phyloP scores from a whole-genome alignment of 495 filamentous ascomycete genomes.

The Halenospora varia region DNA sequence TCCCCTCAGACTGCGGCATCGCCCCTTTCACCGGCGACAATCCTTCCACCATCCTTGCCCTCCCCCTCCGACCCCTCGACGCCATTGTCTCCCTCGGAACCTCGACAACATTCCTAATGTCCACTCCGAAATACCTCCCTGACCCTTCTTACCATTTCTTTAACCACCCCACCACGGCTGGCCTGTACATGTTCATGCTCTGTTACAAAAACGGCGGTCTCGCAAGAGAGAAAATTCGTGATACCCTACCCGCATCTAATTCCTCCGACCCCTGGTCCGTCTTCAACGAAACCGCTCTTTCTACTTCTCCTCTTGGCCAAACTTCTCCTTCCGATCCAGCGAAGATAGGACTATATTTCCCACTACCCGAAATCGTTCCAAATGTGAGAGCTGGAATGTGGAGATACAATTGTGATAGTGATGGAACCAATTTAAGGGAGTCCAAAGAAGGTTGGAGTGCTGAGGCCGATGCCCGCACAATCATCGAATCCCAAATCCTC shows the following conservation, averaged over 20 bases:
- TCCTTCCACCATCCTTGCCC: constrained; percentile 86
- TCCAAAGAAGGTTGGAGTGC: constrained; percentile 46
- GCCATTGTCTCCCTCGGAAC: constrained; percentile 94
- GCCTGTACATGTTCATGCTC: constrained; percentile 97
- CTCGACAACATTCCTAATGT: constrained; percentile 96
- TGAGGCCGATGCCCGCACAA: constrained; percentile 72
- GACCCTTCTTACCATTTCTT: constrained; percentile 87
- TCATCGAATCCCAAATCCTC: constrained; percentile 91
- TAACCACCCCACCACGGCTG: constrained; percentile 78
- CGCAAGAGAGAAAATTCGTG: constrained; percentile 83
- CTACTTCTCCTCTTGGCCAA: constrained; percentile 64
- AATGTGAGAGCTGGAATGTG: constrained; percentile 80
- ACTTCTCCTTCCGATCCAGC: constrained; percentile 48
- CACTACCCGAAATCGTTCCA: constrained; percentile 91
- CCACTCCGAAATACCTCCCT: constrained; percentile 81
- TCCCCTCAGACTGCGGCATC: constrained; percentile 68
- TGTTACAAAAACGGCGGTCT: constrained; percentile 98
- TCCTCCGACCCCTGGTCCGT: constrained; percentile 58
- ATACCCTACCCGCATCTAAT: constrained; percentile 47
- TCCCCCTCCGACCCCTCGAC: constrained; percentile 80
- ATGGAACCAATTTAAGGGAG: constrained; percentile 45
- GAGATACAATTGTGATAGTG: constrained; percentile 64
- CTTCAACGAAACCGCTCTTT: constrained; percentile 68
- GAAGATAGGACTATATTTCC: constrained; percentile 89
- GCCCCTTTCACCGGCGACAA: constrained; percentile 94